A percentile compares a stretch with the other conserved stretches of the same genome.
Evolutionary conservation across 2,329 filamentous ascomycete species (phyloP).

Genomic region (Cercospora sojina): DNA sequence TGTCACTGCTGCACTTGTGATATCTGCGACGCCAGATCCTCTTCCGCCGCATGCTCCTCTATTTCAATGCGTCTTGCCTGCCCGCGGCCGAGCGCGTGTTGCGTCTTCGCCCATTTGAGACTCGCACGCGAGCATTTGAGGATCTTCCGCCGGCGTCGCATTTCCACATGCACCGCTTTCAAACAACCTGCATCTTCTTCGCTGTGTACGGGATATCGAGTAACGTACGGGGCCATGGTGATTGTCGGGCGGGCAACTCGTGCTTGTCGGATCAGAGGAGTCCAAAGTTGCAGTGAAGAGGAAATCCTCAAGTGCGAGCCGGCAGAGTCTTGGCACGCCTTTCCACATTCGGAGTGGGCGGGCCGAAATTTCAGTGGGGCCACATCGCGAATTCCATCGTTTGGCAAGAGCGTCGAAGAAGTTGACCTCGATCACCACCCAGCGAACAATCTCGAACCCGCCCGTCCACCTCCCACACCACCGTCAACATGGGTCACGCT

Average conservation of each 20-base stretch:
- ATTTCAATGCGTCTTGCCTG: not conserved
- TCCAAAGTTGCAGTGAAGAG: conserved; percentile 8
- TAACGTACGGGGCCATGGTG: conserved; percentile 31
- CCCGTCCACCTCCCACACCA: conserved; percentile 22
- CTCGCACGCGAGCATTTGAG: conserved; percentile 1
- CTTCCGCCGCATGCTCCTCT: not conserved
- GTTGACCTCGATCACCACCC: conserved; percentile 4
- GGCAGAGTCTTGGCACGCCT: not conserved
- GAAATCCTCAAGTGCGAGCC: not conserved
- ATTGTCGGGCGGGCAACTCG: conserved; percentile 21
- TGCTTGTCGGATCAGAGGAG: conserved; percentile 15
- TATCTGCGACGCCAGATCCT: not conserved
- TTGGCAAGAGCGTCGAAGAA: not conserved
- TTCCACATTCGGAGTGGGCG: not conserved
- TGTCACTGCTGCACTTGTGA: not conserved
- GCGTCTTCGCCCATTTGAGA: not conserved
- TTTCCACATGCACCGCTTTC: not conserved
- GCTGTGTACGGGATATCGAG: not conserved
- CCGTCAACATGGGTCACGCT: conserved; percentile 55
- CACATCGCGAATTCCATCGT: conserved; percentile 4
- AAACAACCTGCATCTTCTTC: conserved; percentile 13
- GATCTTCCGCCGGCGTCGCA: not conserved
- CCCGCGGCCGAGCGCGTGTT: not conserved
- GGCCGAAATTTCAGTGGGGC: conserved; percentile 2
- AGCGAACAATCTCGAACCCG: conserved; percentile 11